Percentiles rank a stretch among this genome's conserved stretches.
Evolutionary conservation across 768 basidiomycete genomes (phyloP).

Genomic region (Boletus fagicola): DNA sequence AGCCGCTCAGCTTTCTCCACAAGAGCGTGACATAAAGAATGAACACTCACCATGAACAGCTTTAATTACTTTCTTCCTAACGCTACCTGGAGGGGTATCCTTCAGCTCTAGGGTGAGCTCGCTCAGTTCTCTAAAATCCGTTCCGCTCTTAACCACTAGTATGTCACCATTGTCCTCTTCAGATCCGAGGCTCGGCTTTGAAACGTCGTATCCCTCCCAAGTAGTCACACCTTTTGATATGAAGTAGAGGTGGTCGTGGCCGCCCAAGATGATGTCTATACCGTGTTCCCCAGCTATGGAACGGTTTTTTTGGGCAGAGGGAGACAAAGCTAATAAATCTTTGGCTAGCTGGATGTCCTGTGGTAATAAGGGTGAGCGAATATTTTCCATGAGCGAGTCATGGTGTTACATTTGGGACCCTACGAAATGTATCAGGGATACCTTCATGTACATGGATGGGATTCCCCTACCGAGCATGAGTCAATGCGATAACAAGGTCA

Average conservation of each 20-base stretch:
- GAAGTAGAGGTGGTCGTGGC: slow-evolving; percentile 87
- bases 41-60: slow-evolving; percentile 51
- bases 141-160: slow-evolving; percentile 81
- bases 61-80: slow-evolving; percentile 64
- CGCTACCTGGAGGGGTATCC: slow-evolving; percentile 56
- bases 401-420: slow-evolving; percentile 31
- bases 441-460: neutral
- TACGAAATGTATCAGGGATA: slow-evolving; percentile 13
- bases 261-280: slow-evolving; percentile 80
- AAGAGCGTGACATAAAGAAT: neutral
- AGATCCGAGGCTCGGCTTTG: slow-evolving; percentile 54
- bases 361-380: slow-evolving; percentile 7
- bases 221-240: slow-evolving; percentile 59
- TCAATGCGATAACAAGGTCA: slow-evolving; percentile 83
- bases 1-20: neutral
- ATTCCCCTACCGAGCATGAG: slow-evolving; percentile 65
- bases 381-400: neutral
- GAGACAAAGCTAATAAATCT: slow-evolving; percentile 57
- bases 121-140: slow-evolving; percentile 85
- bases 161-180: slow-evolving; percentile 72
- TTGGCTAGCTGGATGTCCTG: slow-evolving; percentile 76
- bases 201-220: slow-evolving; percentile 66
- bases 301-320: slow-evolving; percentile 44
- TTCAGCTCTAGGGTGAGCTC: slow-evolving; percentile 65
- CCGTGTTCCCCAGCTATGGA: slow-evolving; percentile 61